Base-by-base conservation (phyloP, 2,329 filamentous ascomycete genomes). In the Trematosphaeria pertusa region DNA sequence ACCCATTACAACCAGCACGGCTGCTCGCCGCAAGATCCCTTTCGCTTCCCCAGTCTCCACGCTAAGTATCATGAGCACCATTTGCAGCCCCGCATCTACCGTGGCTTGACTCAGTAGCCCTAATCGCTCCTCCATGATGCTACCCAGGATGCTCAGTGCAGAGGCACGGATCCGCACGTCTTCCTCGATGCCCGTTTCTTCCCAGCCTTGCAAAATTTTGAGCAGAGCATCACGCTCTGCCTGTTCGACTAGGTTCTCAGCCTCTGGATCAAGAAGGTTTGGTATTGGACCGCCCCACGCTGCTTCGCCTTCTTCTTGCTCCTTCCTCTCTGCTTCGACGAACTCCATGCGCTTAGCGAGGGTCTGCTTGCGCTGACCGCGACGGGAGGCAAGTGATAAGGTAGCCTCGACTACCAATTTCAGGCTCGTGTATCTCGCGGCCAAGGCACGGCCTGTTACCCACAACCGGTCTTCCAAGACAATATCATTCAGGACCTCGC, bases 111-210 rank as follows among this genome's bases (percentile, higher is more conserved):
- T 76, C 19, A 73, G 36, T 12, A 84, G 58, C 5, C 72, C 65
- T 0, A 82, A 65, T 17, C 61, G 52, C 1, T 82, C 81, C 19
- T 89, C 86, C 19, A 89, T 68, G 0, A 78, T 77, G 1, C 73
- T 72, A 0, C 81, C 81, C 33, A 91, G 75, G 36, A 91, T 79
- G 4, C 86, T 87, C 5, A 91, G 67, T 3, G 87, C 85, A 17
- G 87, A 89, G 11, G 86, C 75, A 1, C 88, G 82, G 56, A 91
- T 81, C 3, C 88, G 79, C 10, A 89, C 75, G 61, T 91, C 87
- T 65, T 91, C 87, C 48, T 79, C 79, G 0, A 69, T 49, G 0
- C 85, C 86, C 45, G 83, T 85, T 51, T 84, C 80, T 54, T 86
- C 80, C 87, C 87, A 90, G 1, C 85, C 86, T 11, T 79, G 73